phyloP scores from a whole-genome alignment of 495 filamentous ascomycete species.

The Penicillium arizonense region DNA sequence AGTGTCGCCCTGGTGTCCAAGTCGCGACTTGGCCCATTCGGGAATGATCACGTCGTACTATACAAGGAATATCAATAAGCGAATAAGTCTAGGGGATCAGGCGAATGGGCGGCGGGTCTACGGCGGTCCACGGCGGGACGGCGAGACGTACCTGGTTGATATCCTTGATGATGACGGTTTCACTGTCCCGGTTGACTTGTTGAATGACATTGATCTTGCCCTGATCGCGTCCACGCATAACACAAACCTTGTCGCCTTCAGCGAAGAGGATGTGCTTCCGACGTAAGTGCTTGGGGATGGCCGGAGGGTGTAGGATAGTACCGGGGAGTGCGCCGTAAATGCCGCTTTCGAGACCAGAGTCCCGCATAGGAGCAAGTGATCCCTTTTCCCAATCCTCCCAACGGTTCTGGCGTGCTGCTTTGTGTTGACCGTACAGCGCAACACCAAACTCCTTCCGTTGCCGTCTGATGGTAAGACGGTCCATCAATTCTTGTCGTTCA shows the following conservation, averaged over 20 bases:
- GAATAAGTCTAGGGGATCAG: not conserved
- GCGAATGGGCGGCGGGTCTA: not conserved
- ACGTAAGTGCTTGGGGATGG: conserved; percentile 45
- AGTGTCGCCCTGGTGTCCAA: conserved; percentile 40
- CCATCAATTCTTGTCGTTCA: conserved; percentile 36
- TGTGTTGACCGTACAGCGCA: conserved; percentile 27
- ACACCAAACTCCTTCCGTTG: conserved; percentile 34
- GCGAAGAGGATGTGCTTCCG: conserved; percentile 62
- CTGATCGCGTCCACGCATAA: conserved; percentile 72
- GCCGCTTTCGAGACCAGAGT: conserved; percentile 47
- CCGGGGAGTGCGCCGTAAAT: conserved; percentile 29
- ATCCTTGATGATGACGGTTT: conserved; percentile 60
- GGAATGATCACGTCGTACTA: conserved; percentile 61
- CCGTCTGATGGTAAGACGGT: conserved; percentile 31
- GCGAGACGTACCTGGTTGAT: conserved; percentile 61
- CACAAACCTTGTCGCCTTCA: conserved; percentile 71
- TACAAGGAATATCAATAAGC: conserved; percentile 8
- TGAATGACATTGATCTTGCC: conserved; percentile 74
- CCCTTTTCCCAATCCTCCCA: conserved; percentile 77
- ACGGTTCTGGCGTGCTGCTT: conserved; percentile 31
- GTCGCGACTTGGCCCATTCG: conserved; percentile 44
- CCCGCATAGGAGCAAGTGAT: conserved; percentile 68
- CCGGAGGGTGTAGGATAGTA: conserved; percentile 31
- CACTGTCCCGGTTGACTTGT: conserved; percentile 53
- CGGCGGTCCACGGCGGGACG: conserved; percentile 11